Evolutionary conservation across 305 asterid species (phyloP).

Genomic region (Solanum aculeatissimum): DNA sequence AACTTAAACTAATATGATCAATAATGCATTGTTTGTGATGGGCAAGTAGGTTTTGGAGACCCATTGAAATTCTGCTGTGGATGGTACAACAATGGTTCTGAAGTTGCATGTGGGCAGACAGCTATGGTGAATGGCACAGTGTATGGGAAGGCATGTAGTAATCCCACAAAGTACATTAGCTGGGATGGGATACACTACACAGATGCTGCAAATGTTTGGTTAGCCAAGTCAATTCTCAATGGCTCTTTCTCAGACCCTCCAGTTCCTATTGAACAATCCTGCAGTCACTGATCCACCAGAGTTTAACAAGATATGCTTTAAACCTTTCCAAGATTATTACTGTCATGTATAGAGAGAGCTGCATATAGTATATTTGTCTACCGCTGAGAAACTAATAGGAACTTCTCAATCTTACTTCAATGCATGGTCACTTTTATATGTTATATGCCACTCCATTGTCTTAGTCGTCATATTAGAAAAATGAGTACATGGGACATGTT

Average conservation of each 20-base stretch:
- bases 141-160: slow-evolving; percentile 5
- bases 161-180: slow-evolving; percentile 10
- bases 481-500: background rate
- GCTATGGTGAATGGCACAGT: slow-evolving; percentile 8
- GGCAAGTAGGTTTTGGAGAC: slow-evolving; percentile 12
- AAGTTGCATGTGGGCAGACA: slow-evolving; percentile 8
- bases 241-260: slow-evolving; percentile 2
- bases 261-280: background rate
- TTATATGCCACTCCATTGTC: background rate
- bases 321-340: background rate
- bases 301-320: background rate
- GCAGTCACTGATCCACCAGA: background rate
- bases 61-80: slow-evolving; percentile 11
- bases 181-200: slow-evolving; percentile 11
- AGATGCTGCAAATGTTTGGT: background rate
- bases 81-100: slow-evolving; percentile 2
- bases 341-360: background rate
- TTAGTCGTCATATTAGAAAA: background rate
- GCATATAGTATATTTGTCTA: background rate
- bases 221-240: background rate
- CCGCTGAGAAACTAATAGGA: background rate
- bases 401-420: background rate
- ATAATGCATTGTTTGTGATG: background rate
- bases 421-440: background rate
- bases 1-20: background rate